A percentile compares a stretch with the other conserved stretches of the same genome.
These are phyloP conservation scores for Mucor velutinosus DNA, from an alignment of 371 early-diverging fungal species.

Conservation along the genomic window DNA sequence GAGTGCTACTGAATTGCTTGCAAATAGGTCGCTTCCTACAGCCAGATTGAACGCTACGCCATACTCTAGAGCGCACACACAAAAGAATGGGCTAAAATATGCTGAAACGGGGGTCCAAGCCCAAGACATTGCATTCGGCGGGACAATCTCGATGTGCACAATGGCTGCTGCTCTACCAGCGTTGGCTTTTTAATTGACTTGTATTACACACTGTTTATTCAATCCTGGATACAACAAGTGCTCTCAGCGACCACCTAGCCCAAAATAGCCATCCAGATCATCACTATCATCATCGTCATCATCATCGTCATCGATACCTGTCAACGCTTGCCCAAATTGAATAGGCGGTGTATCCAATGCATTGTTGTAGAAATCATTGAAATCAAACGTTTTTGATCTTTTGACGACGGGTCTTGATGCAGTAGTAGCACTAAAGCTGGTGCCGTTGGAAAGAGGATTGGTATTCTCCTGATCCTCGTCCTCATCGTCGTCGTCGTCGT, in stretches of 20 bases:
- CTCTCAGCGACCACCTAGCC: not conserved
- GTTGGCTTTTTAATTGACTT: not conserved
- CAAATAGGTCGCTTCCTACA: no score
- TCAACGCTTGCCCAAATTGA: not conserved
- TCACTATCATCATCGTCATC: constrained; percentile 2
- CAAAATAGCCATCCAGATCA: not conserved
- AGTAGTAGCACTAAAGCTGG: not conserved
- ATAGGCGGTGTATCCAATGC: not conserved
- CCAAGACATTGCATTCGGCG: no score
- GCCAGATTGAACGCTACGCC: no score
- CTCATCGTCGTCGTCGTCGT: not conserved
- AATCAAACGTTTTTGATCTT: not conserved
- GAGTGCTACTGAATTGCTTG: not conserved
- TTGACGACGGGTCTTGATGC: not conserved
- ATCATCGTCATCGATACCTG: not conserved
- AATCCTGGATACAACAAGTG: not conserved
- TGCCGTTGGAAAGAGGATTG: not conserved
- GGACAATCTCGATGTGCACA: no score
- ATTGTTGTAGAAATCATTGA: not conserved
- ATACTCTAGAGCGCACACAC: no score
- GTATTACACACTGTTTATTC: not conserved
- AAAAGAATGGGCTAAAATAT: not conserved
- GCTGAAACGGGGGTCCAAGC: not conserved
- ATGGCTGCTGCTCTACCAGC: no score
- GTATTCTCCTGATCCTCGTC: not conserved